Evolutionary conservation across 2,329 filamentous ascomycete genomes (phyloP).

Genomic region (Stemphylium vesicarium): DNA sequence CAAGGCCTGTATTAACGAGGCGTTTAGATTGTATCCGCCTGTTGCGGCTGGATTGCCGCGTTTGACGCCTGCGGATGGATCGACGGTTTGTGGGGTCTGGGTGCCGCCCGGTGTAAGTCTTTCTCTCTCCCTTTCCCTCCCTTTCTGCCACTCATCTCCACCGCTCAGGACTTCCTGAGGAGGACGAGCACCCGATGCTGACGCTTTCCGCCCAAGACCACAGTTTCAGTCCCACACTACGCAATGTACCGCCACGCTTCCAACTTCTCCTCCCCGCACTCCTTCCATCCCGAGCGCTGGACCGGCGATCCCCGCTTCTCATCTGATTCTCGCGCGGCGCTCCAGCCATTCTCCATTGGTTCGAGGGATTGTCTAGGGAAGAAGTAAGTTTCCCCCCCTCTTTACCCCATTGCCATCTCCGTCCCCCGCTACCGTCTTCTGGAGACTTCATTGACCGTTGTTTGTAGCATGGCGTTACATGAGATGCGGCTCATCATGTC

Average conservation of each 20-base stretch:
- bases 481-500: constrained; percentile 52
- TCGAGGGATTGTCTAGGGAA: constrained; percentile 49
- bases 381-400: constrained; percentile 37
- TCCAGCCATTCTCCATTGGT: constrained; percentile 55
- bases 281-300: constrained; percentile 54
- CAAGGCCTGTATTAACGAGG: constrained; percentile 42
- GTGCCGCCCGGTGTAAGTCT: too few species aligned
- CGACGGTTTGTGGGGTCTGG: too few species aligned
- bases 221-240: too few species aligned
- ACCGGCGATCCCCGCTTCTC: constrained; percentile 31
- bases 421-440: neutral
- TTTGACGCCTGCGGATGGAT: constrained; percentile 31
- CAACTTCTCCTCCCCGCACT: too few species aligned
- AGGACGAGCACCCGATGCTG: too few species aligned
- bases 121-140: too few species aligned
- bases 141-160: too few species aligned
- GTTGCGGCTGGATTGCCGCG: constrained; percentile 39
- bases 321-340: constrained; percentile 38
- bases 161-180: too few species aligned
- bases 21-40: constrained; percentile 44
- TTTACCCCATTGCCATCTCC: neutral
- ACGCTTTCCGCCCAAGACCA: too few species aligned
- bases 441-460: constrained; percentile 9
- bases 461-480: constrained; percentile 42
- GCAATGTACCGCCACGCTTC: too few species aligned